Percentiles rank a stretch among this genome's conserved stretches.
These are phyloP conservation scores for Aspergillus bridgeri DNA, from an alignment of 495 filamentous ascomycete species.

Conservation along the genomic window DNA sequence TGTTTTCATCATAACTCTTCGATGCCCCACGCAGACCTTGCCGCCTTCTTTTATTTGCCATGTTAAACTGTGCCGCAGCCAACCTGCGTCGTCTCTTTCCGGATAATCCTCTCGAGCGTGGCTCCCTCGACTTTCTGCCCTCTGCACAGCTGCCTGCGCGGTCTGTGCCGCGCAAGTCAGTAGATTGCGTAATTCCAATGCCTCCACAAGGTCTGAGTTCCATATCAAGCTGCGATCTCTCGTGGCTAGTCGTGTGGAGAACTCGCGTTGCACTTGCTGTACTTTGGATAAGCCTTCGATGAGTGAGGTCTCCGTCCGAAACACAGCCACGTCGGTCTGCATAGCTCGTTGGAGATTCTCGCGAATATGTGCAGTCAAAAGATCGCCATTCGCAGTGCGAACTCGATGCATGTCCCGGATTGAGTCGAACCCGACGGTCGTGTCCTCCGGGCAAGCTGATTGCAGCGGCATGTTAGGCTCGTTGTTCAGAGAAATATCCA, in stretches of 20 bases:
- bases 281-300: conserved; percentile 84
- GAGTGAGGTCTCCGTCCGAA: conserved; percentile 86
- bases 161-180: conserved; percentile 97
- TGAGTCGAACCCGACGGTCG: conserved; percentile 80
- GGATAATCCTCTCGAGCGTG: conserved; percentile 95
- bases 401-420: conserved; percentile 83
- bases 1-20: conserved; percentile 70
- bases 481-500: conserved; percentile 89
- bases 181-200: conserved; percentile 86
- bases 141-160: conserved; percentile 74
- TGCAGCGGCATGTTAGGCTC: conserved; percentile 69
- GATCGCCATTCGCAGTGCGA: conserved; percentile 77
- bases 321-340: conserved; percentile 95
- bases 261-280: conserved; percentile 66
- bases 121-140: conserved; percentile 91
- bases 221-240: conserved; percentile 99
- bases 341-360: conserved; percentile 95
- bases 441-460: conserved; percentile 52
- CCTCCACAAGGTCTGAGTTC: conserved; percentile 97
- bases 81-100: conserved; percentile 85
- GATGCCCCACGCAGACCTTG: conserved; percentile 71
- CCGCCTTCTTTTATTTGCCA: conserved; percentile 88
- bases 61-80: conserved; percentile 97
- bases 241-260: conserved; percentile 77
- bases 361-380: conserved; percentile 80